Percentiles rank a stretch among this genome's conserved stretches.
Evolutionary conservation across 2,329 filamentous ascomycete species (phyloP).

Genomic region (Trichoderma hamatum): DNA sequence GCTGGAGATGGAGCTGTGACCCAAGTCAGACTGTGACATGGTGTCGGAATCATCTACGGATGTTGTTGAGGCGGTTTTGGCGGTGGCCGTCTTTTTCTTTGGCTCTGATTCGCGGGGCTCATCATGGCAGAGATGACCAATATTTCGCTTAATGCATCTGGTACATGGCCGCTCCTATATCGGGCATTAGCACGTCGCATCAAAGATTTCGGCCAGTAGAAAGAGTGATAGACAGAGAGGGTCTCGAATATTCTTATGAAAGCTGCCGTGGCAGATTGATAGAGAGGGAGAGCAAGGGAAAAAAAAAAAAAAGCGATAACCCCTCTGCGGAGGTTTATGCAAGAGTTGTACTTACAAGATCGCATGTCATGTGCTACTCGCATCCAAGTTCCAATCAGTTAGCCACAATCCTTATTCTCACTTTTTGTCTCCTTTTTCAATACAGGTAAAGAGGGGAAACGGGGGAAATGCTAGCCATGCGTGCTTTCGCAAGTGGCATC

Average conservation of each 20-base stretch:
- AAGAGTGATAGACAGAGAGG: neutral
- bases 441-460: neutral
- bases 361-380: slow-evolving; percentile 84
- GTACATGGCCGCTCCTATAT: slow-evolving; percentile 89
- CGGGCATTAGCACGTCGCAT: slow-evolving; percentile 34
- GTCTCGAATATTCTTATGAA: neutral
- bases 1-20: slow-evolving; percentile 58
- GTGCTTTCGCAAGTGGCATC: neutral
- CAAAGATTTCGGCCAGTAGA: neutral
- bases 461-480: neutral
- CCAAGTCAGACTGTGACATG: slow-evolving; percentile 52
- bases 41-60: slow-evolving; percentile 64
- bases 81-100: slow-evolving; percentile 73
- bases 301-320: neutral
- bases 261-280: neutral
- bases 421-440: neutral
- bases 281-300: no score
- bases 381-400: slow-evolving; percentile 32
- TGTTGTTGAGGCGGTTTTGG: slow-evolving; percentile 50
- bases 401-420: slow-evolving; percentile 32
- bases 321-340: neutral
- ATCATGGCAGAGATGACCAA: slow-evolving; percentile 97
- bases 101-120: slow-evolving; percentile 83
- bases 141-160: slow-evolving; percentile 97
- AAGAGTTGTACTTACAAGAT: slow-evolving; percentile 69